Percentiles rank a stretch among this genome's conserved stretches.
Evolutionary conservation across 2,329 filamentous ascomycete species (phyloP).

Genomic region (Fusarium temperatum): DNA sequence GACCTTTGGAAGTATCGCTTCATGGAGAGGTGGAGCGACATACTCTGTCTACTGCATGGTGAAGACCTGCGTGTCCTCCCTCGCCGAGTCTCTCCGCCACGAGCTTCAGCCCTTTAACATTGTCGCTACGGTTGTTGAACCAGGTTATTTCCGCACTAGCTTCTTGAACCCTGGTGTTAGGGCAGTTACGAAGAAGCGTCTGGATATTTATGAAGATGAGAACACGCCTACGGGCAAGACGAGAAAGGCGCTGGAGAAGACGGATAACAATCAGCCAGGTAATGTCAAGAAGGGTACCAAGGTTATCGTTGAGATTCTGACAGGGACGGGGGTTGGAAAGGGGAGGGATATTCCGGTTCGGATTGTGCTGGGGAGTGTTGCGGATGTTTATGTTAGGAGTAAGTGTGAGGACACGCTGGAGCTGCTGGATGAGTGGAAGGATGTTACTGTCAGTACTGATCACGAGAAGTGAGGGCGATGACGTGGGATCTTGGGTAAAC

Average conservation of each 20-base stretch:
- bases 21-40: conserved; percentile 51
- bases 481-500: neutral
- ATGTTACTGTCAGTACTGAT: conserved; percentile 41
- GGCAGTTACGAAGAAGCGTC: conserved; percentile 41
- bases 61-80: conserved; percentile 57
- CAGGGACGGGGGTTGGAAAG: conserved; percentile 55
- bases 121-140: conserved; percentile 54
- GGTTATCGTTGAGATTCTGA: conserved; percentile 65
- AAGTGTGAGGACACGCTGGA: conserved; percentile 55
- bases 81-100: conserved; percentile 54
- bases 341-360: conserved; percentile 62
- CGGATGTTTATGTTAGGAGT: conserved; percentile 50
- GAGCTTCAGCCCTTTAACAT: conserved; percentile 60
- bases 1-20: conserved; percentile 58
- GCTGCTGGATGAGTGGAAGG: conserved; percentile 60
- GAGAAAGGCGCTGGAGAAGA: conserved; percentile 44
- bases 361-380: conserved; percentile 64
- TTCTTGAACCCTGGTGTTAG: conserved; percentile 53
- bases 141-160: conserved; percentile 62
- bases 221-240: conserved; percentile 41
- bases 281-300: conserved; percentile 63
- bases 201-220: conserved; percentile 47
- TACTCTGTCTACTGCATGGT: conserved; percentile 54
- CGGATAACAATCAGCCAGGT: conserved; percentile 61
- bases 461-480: neutral